Evolutionary conservation across 176 grass and related monocot genomes (phyloP).

Genomic region (Chloris gayana): DNA sequence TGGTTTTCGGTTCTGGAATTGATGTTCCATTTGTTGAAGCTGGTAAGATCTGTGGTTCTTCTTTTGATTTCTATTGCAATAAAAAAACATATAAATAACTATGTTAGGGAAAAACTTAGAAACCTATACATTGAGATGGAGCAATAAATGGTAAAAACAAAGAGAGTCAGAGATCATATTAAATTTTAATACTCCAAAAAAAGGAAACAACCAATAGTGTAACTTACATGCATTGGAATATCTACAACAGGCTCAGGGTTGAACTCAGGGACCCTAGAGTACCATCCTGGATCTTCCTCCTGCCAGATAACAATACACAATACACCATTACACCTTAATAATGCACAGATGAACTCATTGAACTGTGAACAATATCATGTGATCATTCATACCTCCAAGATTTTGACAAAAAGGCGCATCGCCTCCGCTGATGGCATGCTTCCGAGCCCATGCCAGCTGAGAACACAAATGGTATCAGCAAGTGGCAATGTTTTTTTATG

Average conservation of each 20-base stretch:
- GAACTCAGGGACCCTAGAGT: conserved; percentile 73
- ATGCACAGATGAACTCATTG: conserved; percentile 12
- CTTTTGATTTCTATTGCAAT: conserved; percentile 63
- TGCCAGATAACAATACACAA: conserved; percentile 38
- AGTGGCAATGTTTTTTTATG: not conserved
- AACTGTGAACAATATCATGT: conserved; percentile 24
- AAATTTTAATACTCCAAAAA: conserved; percentile 14
- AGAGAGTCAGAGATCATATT: conserved; percentile 10
- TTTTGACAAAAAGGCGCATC: conserved; percentile 98
- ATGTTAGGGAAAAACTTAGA: conserved; percentile 1
- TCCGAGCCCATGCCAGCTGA: conserved; percentile 95
- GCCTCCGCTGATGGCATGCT: conserved; percentile 86
- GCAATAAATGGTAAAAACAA: conserved; percentile 8
- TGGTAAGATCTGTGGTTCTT: conserved; percentile 42
- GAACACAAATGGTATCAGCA: conserved; percentile 32
- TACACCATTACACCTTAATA: conserved; percentile 18
- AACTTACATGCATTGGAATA: conserved; percentile 89
- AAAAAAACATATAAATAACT: conserved; percentile 23
- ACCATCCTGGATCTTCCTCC: conserved; percentile 99
- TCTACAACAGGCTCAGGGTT: conserved; percentile 75
- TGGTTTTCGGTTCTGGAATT: conserved; percentile 78
- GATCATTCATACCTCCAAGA: conserved; percentile 77
- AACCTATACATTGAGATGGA: not conserved
- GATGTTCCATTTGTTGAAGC: conserved; percentile 72
- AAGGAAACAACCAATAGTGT: conserved; percentile 17